Base-by-base conservation (phyloP, 2,329 filamentous ascomycete species). In the Pseudogymnoascus sp. region DNA sequence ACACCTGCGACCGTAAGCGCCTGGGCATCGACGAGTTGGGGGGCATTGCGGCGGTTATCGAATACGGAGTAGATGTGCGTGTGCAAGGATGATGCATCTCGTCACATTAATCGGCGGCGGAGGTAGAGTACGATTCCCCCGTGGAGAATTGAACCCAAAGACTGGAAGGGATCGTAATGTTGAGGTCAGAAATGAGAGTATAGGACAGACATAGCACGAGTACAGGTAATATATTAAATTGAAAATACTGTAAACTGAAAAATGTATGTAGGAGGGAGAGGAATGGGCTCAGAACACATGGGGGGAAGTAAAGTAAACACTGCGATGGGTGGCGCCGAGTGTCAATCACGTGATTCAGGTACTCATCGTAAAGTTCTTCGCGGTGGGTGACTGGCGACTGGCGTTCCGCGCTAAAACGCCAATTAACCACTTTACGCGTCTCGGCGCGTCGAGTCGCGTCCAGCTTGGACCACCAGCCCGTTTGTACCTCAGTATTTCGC, bases 371-470 rank as follows among this genome's bases (percentile, higher is more conserved):
- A 16, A n/a, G 43, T 28, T 28, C 24, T 50, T 28, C 46, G 46
- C n/a, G 46, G 26, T 56, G 26, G 14, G 46, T 12, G 26, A 56
- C 46, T 56, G 46, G 46, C 26, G 46, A 56, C 46, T 56, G 46
- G 26, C 46, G 46, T 56, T 56, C n/a, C 46, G 26, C 46, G 46
- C 46, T 56, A 56, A 56, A 31, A 56, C 46, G 26, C 46, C 46
- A 53, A 46, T n/a, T 28, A 10, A 38, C 33, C 59, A 60, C 59
- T 60, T 41, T 60, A 60, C 59, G 59, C 59, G 59, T 41, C n/a
- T 14, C 11, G 59, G 37, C 59, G 59, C 59, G 59, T 60, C 11
- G 2, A 37, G 59, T 24, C 33, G 37, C 33, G 59, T 60, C 33
- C 6, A 10, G 33, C 37, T 14, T 1, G 5, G 14, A 37, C 56